Evolutionary conservation across 2,329 filamentous ascomycete genomes (phyloP).

Genomic region (Xylaria sp.): DNA sequence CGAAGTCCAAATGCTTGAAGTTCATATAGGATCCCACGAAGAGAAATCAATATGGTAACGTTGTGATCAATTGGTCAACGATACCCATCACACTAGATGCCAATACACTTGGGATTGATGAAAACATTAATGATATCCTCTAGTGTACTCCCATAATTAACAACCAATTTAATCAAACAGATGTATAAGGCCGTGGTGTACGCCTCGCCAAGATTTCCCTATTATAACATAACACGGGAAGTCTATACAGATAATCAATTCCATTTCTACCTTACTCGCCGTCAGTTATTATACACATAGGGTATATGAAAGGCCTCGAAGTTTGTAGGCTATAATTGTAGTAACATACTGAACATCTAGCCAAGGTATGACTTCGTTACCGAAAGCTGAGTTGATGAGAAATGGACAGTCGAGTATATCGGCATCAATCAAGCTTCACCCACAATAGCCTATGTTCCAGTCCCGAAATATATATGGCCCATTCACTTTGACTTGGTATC

Average conservation of each 20-base stretch:
- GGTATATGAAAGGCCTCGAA: background rate
- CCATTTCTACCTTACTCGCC: background rate
- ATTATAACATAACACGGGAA: background rate
- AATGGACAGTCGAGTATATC: background rate
- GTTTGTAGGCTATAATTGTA: background rate
- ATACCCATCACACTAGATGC: background rate
- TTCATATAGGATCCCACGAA: background rate
- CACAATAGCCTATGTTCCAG: background rate
- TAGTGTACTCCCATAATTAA: background rate
- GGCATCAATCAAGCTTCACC: background rate
- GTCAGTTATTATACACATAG: background rate
- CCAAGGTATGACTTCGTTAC: background rate
- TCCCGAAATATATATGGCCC: conserved; percentile 6
- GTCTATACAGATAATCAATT: background rate
- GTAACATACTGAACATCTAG: background rate
- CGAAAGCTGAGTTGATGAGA: background rate
- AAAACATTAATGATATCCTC: background rate
- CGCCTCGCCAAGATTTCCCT: background rate
- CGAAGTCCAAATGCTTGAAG: background rate
- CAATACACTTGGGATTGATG: background rate
- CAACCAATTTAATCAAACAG: background rate
- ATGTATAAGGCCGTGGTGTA: background rate
- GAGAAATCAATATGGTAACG: background rate
- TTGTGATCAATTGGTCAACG: background rate
- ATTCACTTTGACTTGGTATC: conserved; percentile 24